These are phyloP conservation scores for Corinectria fuckeliana DNA, from an alignment of 2,329 filamentous ascomycete species.

Conservation along the genomic window DNA sequence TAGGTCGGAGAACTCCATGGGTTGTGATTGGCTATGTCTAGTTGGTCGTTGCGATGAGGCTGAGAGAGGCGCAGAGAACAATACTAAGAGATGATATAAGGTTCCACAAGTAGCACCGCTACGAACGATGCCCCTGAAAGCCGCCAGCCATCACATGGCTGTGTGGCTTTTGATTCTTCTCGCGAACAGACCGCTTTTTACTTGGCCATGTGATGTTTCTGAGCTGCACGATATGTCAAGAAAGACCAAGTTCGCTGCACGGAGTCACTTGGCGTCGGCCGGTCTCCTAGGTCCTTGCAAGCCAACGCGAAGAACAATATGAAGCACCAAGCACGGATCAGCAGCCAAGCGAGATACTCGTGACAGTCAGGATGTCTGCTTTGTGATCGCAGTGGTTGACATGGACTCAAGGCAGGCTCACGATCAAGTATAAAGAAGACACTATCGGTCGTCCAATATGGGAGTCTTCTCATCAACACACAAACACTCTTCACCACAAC, in stretches of 20 bases:
- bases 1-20: background rate
- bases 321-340: background rate
- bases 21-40: background rate
- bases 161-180: background rate
- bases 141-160: conserved; percentile 10
- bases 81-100: conserved; percentile 42
- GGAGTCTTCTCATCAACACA: conserved; percentile 16
- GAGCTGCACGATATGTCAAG: background rate
- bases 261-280: background rate
- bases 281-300: background rate
- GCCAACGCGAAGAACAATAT: conserved; percentile 18
- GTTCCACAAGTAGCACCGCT: conserved; percentile 24
- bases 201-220: background rate
- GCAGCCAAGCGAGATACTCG: background rate
- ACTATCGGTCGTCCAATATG: background rate
- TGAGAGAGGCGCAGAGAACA: conserved; percentile 24
- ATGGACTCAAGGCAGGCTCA: background rate
- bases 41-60: background rate
- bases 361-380: background rate
- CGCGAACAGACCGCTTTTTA: background rate
- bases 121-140: conserved; percentile 12
- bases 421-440: conserved; percentile 29
- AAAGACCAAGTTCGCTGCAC: background rate
- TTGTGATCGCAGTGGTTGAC: background rate
- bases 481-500: conserved; percentile 27